These are phyloP conservation scores for Malassezia yamatoensis DNA, from an alignment of 1,284 basidiomycete species.

Conservation along the genomic window DNA sequence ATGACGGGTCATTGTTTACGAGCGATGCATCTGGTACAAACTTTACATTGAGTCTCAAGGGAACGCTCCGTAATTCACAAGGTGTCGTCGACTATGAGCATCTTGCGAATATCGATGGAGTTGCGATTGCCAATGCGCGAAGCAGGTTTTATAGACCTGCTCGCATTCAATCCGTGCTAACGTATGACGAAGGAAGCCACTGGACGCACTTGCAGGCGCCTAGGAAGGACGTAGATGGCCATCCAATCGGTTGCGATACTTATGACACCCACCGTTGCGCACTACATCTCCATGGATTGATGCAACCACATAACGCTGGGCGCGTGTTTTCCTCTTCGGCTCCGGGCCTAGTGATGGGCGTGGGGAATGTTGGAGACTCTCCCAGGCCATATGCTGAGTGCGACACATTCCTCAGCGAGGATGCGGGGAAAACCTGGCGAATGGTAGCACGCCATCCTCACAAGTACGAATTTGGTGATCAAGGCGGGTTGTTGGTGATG, in stretches of 20 bases:
- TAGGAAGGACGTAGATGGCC: slow-evolving; percentile 56
- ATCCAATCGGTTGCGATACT: slow-evolving; percentile 58
- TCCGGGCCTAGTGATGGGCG: slow-evolving; percentile 87
- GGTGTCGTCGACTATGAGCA: slow-evolving; percentile 92
- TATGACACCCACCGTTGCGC: slow-evolving; percentile 59
- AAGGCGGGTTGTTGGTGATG: slow-evolving; percentile 68
- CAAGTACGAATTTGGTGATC: slow-evolving; percentile 92
- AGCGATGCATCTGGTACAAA: slow-evolving; percentile 88
- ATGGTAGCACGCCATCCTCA: slow-evolving; percentile 69
- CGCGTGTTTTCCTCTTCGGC: slow-evolving; percentile 86
- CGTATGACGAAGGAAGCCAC: slow-evolving; percentile 79
- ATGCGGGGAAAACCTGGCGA: slow-evolving; percentile 76
- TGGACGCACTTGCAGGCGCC: slow-evolving; percentile 69
- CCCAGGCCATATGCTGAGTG: slow-evolving; percentile 73
- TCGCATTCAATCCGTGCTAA: slow-evolving; percentile 57
- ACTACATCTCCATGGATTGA: slow-evolving; percentile 83
- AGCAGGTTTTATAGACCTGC: slow-evolving; percentile 63
- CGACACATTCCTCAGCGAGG: slow-evolving; percentile 83
- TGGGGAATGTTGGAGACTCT: slow-evolving; percentile 69
- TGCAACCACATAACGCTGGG: slow-evolving; percentile 80
- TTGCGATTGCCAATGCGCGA: slow-evolving; percentile 77
- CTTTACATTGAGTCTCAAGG: slow-evolving; percentile 79
- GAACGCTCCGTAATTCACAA: slow-evolving; percentile 75
- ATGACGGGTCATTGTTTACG: slow-evolving; percentile 82
- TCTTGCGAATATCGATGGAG: slow-evolving; percentile 80